These are phyloP conservation scores for Penicillium longicatenatum DNA, from an alignment of 495 filamentous ascomycete species.

Conservation along the genomic window DNA sequence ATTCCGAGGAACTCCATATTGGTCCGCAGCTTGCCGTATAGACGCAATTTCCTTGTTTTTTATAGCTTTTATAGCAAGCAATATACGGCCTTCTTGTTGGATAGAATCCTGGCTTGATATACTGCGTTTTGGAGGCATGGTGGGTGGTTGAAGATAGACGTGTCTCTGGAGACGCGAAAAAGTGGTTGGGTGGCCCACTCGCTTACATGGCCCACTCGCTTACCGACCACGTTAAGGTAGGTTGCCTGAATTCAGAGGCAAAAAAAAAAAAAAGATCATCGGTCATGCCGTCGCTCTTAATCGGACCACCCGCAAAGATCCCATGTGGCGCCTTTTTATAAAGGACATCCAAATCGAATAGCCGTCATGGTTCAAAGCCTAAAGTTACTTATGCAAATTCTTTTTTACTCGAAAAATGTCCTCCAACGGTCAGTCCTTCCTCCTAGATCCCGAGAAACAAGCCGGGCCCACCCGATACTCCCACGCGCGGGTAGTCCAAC, in stretches of 20 bases:
- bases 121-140: no score
- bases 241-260: neutral
- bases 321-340: neutral
- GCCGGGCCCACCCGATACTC: slow-evolving; percentile 30
- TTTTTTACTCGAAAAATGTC: slow-evolving; percentile 18
- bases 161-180: no score
- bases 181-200: no score
- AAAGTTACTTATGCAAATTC: neutral
- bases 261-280: neutral
- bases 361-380: neutral
- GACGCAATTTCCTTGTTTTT: no score
- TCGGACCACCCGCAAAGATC: neutral
- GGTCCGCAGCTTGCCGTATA: no score
- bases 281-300: neutral
- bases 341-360: neutral
- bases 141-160: no score
- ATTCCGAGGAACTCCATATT: no score
- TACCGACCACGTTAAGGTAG: no score
- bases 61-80: no score
- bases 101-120: no score
- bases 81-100: no score
- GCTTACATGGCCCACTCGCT: no score
- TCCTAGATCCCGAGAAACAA: slow-evolving; percentile 32
- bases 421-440: slow-evolving; percentile 35
- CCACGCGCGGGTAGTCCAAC: slow-evolving; percentile 33